phyloP scores from a whole-genome alignment of 306 rosid genomes.

The Quercus variabilis region DNA sequence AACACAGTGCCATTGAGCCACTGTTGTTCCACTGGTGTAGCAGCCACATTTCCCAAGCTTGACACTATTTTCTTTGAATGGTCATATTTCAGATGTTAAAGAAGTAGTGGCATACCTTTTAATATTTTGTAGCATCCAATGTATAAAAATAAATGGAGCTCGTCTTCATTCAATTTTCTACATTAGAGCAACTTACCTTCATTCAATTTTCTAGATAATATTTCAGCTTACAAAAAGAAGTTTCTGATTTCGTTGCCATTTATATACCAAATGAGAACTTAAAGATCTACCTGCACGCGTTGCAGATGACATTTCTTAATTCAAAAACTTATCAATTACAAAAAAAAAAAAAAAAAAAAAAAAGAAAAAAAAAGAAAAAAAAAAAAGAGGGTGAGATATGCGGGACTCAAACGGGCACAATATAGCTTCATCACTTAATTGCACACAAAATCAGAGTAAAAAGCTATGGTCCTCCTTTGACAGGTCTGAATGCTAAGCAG shows the following conservation, averaged over 20 bases:
- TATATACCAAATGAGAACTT: not conserved
- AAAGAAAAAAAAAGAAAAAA: not conserved
- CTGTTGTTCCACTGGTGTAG: not conserved
- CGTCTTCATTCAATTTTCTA: too few species aligned
- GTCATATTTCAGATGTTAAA: not conserved
- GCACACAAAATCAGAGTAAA: constrained; percentile 89
- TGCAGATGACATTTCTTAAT: not conserved
- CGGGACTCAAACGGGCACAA: not conserved
- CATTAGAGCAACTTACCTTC: not conserved
- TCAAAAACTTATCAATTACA: not conserved
- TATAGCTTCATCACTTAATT: constrained; percentile 19
- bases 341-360: not conserved
- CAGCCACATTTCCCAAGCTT: not conserved
- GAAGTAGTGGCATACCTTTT: not conserved
- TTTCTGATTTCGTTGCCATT: not conserved
- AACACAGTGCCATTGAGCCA: not conserved
- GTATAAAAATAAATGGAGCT: too few species aligned
- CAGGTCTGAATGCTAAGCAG: constrained; percentile 72
- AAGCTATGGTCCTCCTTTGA: constrained; percentile 78
- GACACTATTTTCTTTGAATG: not conserved
- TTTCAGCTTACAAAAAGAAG: not conserved
- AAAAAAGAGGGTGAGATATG: not conserved
- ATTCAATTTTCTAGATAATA: not conserved
- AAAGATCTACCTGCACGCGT: not conserved
- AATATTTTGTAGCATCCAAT: not conserved